Evolutionary conservation across 2,329 filamentous ascomycete genomes (phyloP).

Genomic region (Trichoderma asperellum): DNA sequence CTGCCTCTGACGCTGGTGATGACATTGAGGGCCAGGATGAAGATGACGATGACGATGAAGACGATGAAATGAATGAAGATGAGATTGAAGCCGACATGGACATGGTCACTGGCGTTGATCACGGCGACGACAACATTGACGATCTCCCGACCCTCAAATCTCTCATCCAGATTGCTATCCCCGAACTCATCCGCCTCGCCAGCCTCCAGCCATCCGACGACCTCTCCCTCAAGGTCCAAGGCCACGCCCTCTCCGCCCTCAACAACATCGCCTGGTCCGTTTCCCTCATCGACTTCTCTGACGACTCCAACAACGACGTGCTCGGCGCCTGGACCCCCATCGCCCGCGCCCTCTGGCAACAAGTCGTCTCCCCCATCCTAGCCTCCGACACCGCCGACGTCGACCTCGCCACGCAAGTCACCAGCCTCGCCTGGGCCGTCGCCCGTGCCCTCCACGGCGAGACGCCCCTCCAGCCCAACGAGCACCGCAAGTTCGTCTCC

Average conservation of each 20-base stretch:
- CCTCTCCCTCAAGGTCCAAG: constrained; percentile 51
- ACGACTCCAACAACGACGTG: constrained; percentile 56
- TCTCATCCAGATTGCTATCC: constrained; percentile 43
- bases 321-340: constrained; percentile 58
- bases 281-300: constrained; percentile 62
- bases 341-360: constrained; percentile 61
- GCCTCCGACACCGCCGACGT: constrained; percentile 65
- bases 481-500: constrained; percentile 67
- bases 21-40: constrained; percentile 43
- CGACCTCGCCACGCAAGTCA: constrained; percentile 63
- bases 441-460: constrained; percentile 56
- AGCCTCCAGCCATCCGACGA: constrained; percentile 47
- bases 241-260: constrained; percentile 61
- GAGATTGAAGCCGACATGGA: constrained; percentile 68
- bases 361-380: constrained; percentile 60
- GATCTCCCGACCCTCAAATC: constrained; percentile 58
- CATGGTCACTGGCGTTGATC: constrained; percentile 58
- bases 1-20: constrained; percentile 37
- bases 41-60: constrained; percentile 47
- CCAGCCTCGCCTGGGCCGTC: constrained; percentile 68
- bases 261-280: constrained; percentile 72
- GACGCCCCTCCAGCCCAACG: constrained; percentile 52
- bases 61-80: constrained; percentile 60
- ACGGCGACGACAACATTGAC: constrained; percentile 50
- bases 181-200: constrained; percentile 53